Evolutionary conservation across 768 basidiomycete genomes (phyloP).

Genomic region (Collybiopsis luxurians): DNA sequence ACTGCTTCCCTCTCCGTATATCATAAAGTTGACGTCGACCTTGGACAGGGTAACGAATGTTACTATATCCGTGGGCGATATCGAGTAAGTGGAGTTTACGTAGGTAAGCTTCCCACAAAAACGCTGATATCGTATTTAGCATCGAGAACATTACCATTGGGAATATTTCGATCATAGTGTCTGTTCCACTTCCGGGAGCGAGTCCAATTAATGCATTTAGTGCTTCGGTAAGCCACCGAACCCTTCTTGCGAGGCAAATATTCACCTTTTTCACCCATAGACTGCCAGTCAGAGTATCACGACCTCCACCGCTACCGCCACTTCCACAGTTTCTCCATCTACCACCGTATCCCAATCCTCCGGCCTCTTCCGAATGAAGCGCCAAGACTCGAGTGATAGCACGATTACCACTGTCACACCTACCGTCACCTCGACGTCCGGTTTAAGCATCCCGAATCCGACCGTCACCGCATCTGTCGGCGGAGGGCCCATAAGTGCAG

Average conservation of each 20-base stretch:
- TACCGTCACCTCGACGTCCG: background rate
- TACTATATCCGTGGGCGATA: slow-evolving; percentile 15
- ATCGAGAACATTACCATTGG: slow-evolving; percentile 16
- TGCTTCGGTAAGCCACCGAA: slow-evolving; percentile 8
- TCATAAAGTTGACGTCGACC: background rate
- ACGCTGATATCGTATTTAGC: background rate
- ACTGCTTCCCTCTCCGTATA: background rate
- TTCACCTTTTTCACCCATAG: background rate
- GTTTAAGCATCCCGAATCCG: background rate
- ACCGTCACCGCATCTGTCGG: slow-evolving; percentile 4
- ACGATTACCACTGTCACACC: background rate
- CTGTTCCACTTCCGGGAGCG: slow-evolving; percentile 17
- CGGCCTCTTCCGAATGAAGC: slow-evolving; percentile 13
- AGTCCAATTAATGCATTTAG: slow-evolving; percentile 18
- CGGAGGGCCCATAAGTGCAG: slow-evolving; percentile 10
- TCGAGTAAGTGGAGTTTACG: slow-evolving; percentile 11
- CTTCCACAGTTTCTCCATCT: slow-evolving; percentile 13
- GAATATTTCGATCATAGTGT: slow-evolving; percentile 16
- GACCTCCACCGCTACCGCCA: slow-evolving; percentile 11
- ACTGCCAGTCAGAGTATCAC: slow-evolving; percentile 15
- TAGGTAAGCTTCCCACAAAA: background rate
- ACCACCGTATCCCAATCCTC: slow-evolving; percentile 5
- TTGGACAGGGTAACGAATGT: slow-evolving; percentile 16
- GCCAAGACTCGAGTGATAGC: slow-evolving; percentile 10
- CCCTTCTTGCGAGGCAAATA: background rate